These are phyloP conservation scores for Linnemannia zychae DNA, from an alignment of 192 early-diverging fungal species.

Conservation along the genomic window DNA sequence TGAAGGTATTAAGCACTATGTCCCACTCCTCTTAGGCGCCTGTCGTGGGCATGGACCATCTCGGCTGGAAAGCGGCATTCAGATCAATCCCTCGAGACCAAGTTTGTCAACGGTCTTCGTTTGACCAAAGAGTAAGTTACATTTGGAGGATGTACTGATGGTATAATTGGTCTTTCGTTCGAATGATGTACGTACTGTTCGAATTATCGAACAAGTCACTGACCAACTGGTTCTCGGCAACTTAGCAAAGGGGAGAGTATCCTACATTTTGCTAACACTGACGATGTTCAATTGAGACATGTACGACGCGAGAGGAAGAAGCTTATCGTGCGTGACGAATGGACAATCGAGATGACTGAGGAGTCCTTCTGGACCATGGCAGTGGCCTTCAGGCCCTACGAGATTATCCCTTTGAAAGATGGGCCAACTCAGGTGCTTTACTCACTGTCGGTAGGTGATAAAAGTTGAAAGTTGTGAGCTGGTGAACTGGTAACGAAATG, in stretches of 20 bases:
- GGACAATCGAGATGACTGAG: conserved; percentile 29
- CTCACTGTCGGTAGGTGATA: conserved; percentile 35
- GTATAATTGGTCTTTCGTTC: neutral
- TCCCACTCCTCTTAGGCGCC: neutral
- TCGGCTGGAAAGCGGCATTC: conserved; percentile 22
- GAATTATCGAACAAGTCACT: neutral
- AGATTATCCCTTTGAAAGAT: neutral
- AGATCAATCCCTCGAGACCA: conserved; percentile 27
- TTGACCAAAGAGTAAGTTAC: conserved; percentile 20
- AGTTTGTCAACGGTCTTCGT: conserved; percentile 23
- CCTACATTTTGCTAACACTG: conserved; percentile 26
- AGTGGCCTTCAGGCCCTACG: conserved; percentile 13
- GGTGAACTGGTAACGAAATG: neutral
- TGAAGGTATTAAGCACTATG: neutral
- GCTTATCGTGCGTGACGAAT: conserved; percentile 14
- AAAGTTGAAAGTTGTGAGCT: neutral
- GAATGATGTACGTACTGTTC: neutral
- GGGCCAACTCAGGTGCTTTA: conserved; percentile 16
- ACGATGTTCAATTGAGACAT: conserved; percentile 20
- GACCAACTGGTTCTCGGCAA: neutral
- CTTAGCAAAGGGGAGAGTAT: conserved; percentile 12
- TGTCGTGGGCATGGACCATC: conserved; percentile 45
- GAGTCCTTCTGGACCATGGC: conserved; percentile 36
- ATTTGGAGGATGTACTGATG: neutral
- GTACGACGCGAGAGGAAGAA: conserved; percentile 31